Conservation (phyloP, 2,329 filamentous ascomycete genomes). For the Aureobasidium sp. region DNA sequence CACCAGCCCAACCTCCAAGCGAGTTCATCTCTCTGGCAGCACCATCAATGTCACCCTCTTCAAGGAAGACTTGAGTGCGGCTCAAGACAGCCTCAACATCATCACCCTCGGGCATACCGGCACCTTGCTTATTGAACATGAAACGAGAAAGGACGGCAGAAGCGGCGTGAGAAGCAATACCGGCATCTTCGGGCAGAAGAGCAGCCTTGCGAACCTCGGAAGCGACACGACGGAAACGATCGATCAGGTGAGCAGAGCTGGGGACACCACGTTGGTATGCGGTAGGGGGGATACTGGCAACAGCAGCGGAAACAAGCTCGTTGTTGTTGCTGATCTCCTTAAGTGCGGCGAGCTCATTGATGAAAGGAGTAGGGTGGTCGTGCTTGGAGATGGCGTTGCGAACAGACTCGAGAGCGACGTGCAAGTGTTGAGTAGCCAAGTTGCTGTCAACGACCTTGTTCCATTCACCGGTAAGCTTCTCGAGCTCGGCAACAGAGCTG, state of each 20-base stretch:
- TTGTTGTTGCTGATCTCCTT: conserved; percentile 80
- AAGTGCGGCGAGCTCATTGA: conserved; percentile 84
- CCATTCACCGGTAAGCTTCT: conserved; percentile 81
- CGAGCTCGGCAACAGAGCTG: conserved; percentile 68
- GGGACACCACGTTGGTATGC: conserved; percentile 91
- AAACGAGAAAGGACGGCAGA: conserved; percentile 86
- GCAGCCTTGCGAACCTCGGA: conserved; percentile 89
- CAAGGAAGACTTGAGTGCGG: conserved; percentile 78
- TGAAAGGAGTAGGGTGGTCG: conserved; percentile 66
- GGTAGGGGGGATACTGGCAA: conserved; percentile 88
- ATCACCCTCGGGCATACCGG: conserved; percentile 68
- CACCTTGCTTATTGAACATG: conserved; percentile 76
- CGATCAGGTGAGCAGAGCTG: conserved; percentile 75
- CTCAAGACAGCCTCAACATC: conserved; percentile 93
- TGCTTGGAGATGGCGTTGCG: conserved; percentile 71
- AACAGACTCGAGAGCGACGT: conserved; percentile 91
- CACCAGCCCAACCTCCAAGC: conserved; percentile 89
- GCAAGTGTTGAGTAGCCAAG: conserved; percentile 88
- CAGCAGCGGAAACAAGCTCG: conserved; percentile 76
- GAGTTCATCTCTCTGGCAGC: conserved; percentile 94
- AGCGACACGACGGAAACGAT: conserved; percentile 90
- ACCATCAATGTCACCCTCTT: conserved; percentile 85
- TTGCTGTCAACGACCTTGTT: conserved; percentile 84
- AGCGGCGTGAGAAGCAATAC: conserved; percentile 87
- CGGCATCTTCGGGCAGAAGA: conserved; percentile 84